Evolutionary conservation across 169 alveolate genomes (phyloP), one percentile per base, ranked within the genome.

Genomic region (Theileria sp.): DNA sequence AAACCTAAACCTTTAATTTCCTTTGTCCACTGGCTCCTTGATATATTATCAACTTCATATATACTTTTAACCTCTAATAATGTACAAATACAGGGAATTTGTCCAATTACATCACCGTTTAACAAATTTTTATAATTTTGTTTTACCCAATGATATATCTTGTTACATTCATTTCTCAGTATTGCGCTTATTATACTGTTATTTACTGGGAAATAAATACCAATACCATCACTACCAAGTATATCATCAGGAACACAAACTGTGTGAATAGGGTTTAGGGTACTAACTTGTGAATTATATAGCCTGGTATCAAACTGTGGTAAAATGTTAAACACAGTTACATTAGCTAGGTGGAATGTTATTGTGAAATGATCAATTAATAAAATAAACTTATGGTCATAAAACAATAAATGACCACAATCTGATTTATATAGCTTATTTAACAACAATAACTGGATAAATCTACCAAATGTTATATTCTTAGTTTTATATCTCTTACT

Each of bases 381-480:
- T 12, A 83, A 17, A 4, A 56, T 32, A 38, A 77, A 83, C 56
- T 66, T 70, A 68, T 69, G 68, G 25, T 25, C 34, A 30, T 15
- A 50, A 38, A 83, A 83, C 30, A 83, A 69, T 17, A 49, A 13
- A 36, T 83, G 89, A 0, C 78, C 86, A 51, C 89, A 83, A 60
- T 58, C 50, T 28, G 83, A 10, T 3, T 32, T 32, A 72, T 83
- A 83, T 12, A 28, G 30, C 62, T 54, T 54, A 77, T 83, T 71
- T 71, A 68, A 30, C 56, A 83, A 21, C 64, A 83, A 56, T 49
- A 83, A 23, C 51, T 77, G 77, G n/a, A 83, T 50, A 30, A 83
- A 83, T 28, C 74, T 71, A 21, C 89, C 89, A 30, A 83, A 65
- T 9, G 89, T 83, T 15, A 83, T 54, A 51, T 83, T 77, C 26